Evolutionary conservation across 2,329 filamentous ascomycete genomes (phyloP), one percentile per base, ranked within the genome.

Genomic region (Stenocarpella maydis): DNA sequence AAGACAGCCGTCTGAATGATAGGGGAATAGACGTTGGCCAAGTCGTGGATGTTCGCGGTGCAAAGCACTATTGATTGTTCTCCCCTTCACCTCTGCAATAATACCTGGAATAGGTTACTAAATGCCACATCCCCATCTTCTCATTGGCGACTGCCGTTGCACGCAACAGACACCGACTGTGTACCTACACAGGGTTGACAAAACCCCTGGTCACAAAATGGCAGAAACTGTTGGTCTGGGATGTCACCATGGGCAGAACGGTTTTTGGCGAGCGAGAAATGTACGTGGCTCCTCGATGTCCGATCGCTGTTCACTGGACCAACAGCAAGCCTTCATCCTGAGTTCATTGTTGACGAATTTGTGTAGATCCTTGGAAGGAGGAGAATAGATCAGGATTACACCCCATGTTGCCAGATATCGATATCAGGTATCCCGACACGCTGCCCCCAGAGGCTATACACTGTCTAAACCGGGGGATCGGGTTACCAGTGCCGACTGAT

Each of bases 381-480:
- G 43, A 34, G 12, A 47, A 34, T 8, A 43, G 24, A 21, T 67
- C 65, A 26, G 65, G 65, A 50, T 6, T 67, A 7, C 65, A 67
- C 31, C 65, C 65, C 24, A 43, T 26, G 24, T 31, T 15, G 17
- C 65, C 65, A 60, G 65, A 52, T n/a, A 61, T 61, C 55, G 10
- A 47, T 34, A 2, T 47, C 15, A 28, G 26, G 4, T 31, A 21
- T 52, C 34, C 26, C 21, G 49, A 43, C 26, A n/a, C 8, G 7
- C 12, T 54, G n/a, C n/a, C 47, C n/a, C 9, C n/a, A 2, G 47
- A 43, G 10, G 49, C 47, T 10, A 12, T 2, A 12, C 4, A 8
- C 8, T 17, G 15, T n/a, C 19, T 31, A 5, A 21, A 4, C 2
- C 24, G n/a, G 43, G 34, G 14, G 21, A 8, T 19, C 17, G 17